These are phyloP conservation scores for Beauveria varroae DNA, from an alignment of 2,329 filamentous ascomycete species.

Conservation along the genomic window DNA sequence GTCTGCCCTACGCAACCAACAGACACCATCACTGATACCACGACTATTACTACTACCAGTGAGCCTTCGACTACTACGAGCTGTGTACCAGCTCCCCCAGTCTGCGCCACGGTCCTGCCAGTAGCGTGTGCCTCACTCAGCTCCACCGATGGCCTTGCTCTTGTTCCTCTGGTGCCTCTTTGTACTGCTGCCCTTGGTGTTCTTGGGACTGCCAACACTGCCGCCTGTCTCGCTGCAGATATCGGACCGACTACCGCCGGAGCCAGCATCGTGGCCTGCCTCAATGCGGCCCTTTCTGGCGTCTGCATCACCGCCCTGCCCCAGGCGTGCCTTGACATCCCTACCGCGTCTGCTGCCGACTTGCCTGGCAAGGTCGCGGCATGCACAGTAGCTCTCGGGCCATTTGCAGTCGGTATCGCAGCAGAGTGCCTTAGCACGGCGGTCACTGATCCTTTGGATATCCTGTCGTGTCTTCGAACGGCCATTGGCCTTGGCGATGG, in stretches of 20 bases:
- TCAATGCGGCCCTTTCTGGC: neutral
- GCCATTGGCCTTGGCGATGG: neutral
- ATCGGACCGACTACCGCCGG: neutral
- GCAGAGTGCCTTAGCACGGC: neutral
- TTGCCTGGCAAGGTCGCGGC: neutral
- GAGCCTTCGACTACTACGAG: neutral
- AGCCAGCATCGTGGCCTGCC: neutral
- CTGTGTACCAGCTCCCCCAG: neutral
- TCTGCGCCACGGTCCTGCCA: neutral
- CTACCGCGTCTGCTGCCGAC: neutral
- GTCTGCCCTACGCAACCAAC: neutral
- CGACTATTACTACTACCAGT: neutral
- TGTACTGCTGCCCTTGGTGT: neutral
- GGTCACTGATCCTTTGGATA: neutral
- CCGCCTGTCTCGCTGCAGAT: neutral
- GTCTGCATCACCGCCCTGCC: constrained; percentile 1
- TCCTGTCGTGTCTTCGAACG: neutral
- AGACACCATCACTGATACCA: neutral
- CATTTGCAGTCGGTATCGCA: neutral
- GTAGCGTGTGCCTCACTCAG: neutral
- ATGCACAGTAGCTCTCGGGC: neutral
- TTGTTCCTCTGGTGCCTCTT: neutral
- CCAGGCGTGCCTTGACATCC: neutral
- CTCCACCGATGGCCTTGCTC: neutral
- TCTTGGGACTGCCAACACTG: neutral